These are phyloP conservation scores for Hydnum rufescens DNA, from an alignment of 768 basidiomycete species.

Conservation along the genomic window DNA sequence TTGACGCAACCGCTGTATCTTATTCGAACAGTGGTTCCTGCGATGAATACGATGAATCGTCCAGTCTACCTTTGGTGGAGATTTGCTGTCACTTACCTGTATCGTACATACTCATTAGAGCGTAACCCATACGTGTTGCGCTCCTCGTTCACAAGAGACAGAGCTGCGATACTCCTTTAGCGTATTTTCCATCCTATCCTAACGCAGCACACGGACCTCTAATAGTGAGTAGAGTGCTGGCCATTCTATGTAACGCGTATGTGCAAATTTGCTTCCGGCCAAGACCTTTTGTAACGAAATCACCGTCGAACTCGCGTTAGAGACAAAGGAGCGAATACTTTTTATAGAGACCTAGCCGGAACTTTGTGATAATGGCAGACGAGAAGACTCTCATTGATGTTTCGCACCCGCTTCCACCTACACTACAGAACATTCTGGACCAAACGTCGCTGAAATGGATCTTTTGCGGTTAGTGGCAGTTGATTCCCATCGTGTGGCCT, in stretches of 20 bases:
- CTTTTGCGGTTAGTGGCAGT: constrained; percentile 66
- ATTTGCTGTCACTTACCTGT: constrained; percentile 32
- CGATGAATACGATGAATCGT: neutral
- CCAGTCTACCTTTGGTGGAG: neutral
- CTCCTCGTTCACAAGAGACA: constrained; percentile 72
- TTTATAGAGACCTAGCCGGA: neutral
- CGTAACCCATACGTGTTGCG: constrained; percentile 79
- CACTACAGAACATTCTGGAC: constrained; percentile 86
- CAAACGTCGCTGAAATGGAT: constrained; percentile 94
- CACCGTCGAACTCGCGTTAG: too few species aligned
- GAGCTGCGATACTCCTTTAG: constrained; percentile 27
- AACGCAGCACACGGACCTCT: constrained; percentile 3
- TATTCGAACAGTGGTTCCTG: constrained; percentile 83
- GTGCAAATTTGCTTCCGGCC: too few species aligned
- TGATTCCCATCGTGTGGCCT: neutral
- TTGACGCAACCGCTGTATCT: constrained; percentile 73
- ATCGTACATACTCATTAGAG: constrained; percentile 73
- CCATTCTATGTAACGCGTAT: too few species aligned
- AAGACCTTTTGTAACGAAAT: too few species aligned
- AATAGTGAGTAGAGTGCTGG: neutral
- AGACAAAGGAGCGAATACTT: too few species aligned
- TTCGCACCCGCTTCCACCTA: constrained; percentile 60
- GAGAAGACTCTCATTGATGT: too few species aligned
- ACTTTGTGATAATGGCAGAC: constrained; percentile 26
- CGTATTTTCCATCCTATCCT: constrained; percentile 1